phyloP scores from a whole-genome alignment of 2,329 filamentous ascomycete species.

The Aspergillus eucalypticola region DNA sequence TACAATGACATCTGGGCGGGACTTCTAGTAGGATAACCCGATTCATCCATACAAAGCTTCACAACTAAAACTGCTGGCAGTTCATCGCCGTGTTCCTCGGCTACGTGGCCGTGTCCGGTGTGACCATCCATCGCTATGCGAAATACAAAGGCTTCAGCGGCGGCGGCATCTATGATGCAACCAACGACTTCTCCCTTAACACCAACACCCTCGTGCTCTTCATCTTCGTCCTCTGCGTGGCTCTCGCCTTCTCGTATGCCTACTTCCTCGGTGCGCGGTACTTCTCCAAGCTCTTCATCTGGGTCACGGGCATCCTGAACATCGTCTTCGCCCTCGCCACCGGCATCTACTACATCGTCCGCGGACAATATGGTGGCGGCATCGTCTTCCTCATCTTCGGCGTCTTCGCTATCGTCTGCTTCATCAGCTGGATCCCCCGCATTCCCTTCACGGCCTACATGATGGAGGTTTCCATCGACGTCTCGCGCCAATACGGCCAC shows the following conservation, averaged over 20 bases:
- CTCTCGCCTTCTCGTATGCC: slow-evolving; percentile 70
- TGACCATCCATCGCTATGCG: slow-evolving; percentile 74
- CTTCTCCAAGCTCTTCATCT: slow-evolving; percentile 89
- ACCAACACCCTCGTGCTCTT: slow-evolving; percentile 88
- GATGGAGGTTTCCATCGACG: slow-evolving; percentile 81
- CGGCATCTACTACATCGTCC: slow-evolving; percentile 79
- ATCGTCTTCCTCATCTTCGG: slow-evolving; percentile 84
- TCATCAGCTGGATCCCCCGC: slow-evolving; percentile 83
- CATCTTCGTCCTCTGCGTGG: slow-evolving; percentile 71
- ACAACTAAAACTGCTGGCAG: slow-evolving; percentile 38
- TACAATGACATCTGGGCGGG: slow-evolving; percentile 91
- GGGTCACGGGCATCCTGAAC: slow-evolving; percentile 87
- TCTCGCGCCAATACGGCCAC: slow-evolving; percentile 80
- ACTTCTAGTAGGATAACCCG: slow-evolving; percentile 61
- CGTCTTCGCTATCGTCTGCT: slow-evolving; percentile 77
- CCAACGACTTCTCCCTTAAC: slow-evolving; percentile 68
- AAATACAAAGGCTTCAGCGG: slow-evolving; percentile 64
- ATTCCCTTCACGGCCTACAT: slow-evolving; percentile 92
- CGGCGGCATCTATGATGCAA: slow-evolving; percentile 70
- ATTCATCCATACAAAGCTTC: background rate
- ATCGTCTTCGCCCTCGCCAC: slow-evolving; percentile 82
- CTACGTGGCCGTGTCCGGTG: slow-evolving; percentile 73
- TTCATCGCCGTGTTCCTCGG: slow-evolving; percentile 71
- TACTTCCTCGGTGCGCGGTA: slow-evolving; percentile 75
- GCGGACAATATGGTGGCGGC: slow-evolving; percentile 76